These are phyloP conservation scores for Penicillium sp. DNA, from an alignment of 2,329 filamentous ascomycete genomes.

Conservation along the genomic window DNA sequence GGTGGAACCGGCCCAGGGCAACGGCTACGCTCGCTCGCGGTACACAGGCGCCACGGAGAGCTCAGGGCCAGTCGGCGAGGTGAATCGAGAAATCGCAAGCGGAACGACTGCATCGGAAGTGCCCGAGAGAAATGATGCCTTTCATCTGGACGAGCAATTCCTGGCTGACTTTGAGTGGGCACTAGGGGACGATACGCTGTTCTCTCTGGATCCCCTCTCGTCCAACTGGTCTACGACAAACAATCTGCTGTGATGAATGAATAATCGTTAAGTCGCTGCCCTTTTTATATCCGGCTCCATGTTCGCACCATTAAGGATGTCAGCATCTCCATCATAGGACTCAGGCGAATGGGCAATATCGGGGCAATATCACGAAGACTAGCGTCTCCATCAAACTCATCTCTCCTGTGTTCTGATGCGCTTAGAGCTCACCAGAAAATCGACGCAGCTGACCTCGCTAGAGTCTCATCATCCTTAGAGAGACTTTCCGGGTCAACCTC, in stretches of 20 bases:
- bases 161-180: conserved; percentile 42
- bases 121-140: conserved; percentile 18
- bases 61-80: conserved; percentile 3
- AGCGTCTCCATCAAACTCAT: too few species aligned
- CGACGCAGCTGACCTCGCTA: too few species aligned
- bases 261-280: too few species aligned
- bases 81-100: conserved; percentile 4
- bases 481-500: too few species aligned
- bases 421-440: too few species aligned
- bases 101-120: neutral
- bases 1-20: conserved; percentile 18
- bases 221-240: conserved; percentile 19
- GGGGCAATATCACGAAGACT: too few species aligned
- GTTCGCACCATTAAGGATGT: neutral
- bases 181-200: conserved; percentile 30
- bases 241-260: conserved; percentile 10
- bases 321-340: neutral
- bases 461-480: too few species aligned
- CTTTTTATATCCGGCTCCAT: neutral
- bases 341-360: too few species aligned
- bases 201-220: conserved; percentile 26
- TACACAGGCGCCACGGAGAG: conserved; percentile 6
- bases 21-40: conserved; percentile 5
- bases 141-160: conserved; percentile 38
- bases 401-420: too few species aligned